Evolutionary conservation across 1,284 basidiomycete species (phyloP), one percentile per base, ranked within the genome.

Genomic region (Trametes versicolor): DNA sequence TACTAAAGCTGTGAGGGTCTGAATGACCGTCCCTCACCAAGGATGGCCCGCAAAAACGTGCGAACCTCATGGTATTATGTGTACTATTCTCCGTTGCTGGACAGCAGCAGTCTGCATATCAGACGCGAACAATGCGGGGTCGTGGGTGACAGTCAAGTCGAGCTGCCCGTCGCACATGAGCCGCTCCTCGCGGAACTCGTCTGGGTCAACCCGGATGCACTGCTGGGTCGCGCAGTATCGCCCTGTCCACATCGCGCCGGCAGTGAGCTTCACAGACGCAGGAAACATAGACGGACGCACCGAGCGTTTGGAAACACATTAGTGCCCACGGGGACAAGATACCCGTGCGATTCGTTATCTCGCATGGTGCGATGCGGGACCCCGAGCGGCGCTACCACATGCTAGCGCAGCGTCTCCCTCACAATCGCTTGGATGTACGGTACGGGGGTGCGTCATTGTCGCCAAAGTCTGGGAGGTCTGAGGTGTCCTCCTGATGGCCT

Each of bases 371-470:
- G 36, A 29, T 70, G 68, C 0, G 65, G 56, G 1, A 69, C 23
- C 10, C 50, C 37, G 4, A 67, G 25, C 1, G 65, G 65, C 0
- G 53, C 13, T 2, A 59, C 55, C 4, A 21, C 36, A n/a, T 63
- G 63, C 65, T 63, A 70, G 3, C 68, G 64, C 29, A 66, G 55
- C 0, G 73, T 63, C 63, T 82, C 80, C 61, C 75, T 75, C 10
- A 78, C 65, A 6, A 78, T 53, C 0, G 75, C 76, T 10, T 71
- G 61, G 21, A 79, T 60, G 61, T 79, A 80, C 1, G 77, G 61
- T 79, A 80, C 1, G 77, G 75, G 10, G 80, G 65, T 1, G 60
- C 50, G 9, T 64, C 63, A 15, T 69, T 39, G 53, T 81, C 79
- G 6, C 60, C 62, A 37, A 77, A 73, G 7, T 63, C 64, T 0